Evolutionary conservation across 2,329 filamentous ascomycete species (phyloP).

Genomic region (Balansia obtecta): DNA sequence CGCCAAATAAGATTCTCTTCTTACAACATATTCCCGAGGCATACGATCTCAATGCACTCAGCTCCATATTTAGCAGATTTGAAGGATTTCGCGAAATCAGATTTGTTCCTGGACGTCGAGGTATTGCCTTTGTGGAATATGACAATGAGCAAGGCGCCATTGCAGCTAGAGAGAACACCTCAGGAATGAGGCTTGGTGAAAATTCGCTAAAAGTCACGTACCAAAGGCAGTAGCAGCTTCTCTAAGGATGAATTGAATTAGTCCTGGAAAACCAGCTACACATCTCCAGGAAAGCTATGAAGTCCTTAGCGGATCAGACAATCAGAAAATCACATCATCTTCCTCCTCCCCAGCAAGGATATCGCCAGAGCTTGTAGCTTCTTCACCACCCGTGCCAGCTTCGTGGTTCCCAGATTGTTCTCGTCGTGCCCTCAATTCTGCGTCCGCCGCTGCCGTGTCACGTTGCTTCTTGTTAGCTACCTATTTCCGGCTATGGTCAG

Average conservation of each 20-base stretch:
- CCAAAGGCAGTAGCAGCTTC: constrained; percentile 61
- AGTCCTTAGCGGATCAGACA: background rate
- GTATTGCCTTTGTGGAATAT: constrained; percentile 95
- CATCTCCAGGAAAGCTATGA: background rate
- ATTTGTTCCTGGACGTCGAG: constrained; percentile 71
- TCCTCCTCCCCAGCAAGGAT: constrained; percentile 66
- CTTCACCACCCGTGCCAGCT: constrained; percentile 23
- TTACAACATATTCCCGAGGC: constrained; percentile 84
- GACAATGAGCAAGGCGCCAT: constrained; percentile 83
- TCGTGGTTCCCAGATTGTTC: constrained; percentile 27
- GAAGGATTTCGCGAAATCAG: constrained; percentile 91
- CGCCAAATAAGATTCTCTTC: constrained; percentile 94
- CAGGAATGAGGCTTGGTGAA: constrained; percentile 65
- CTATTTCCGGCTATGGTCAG: constrained; percentile 13
- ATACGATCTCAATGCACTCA: constrained; percentile 69
- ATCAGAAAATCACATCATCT: constrained; percentile 73
- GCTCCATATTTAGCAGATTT: constrained; percentile 73
- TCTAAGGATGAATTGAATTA: too few relatives aligned
- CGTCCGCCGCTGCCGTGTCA: constrained; percentile 59
- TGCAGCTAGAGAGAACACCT: constrained; percentile 84
- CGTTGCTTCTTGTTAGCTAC: constrained; percentile 75
- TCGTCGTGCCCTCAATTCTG: constrained; percentile 63
- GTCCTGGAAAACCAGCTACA: too few relatives aligned
- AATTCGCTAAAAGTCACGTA: constrained; percentile 91
- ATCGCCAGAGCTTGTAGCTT: constrained; percentile 39